Base-by-base conservation (phyloP, 2,329 filamentous ascomycete species). In the Ophiocordyceps unilateralis region DNA sequence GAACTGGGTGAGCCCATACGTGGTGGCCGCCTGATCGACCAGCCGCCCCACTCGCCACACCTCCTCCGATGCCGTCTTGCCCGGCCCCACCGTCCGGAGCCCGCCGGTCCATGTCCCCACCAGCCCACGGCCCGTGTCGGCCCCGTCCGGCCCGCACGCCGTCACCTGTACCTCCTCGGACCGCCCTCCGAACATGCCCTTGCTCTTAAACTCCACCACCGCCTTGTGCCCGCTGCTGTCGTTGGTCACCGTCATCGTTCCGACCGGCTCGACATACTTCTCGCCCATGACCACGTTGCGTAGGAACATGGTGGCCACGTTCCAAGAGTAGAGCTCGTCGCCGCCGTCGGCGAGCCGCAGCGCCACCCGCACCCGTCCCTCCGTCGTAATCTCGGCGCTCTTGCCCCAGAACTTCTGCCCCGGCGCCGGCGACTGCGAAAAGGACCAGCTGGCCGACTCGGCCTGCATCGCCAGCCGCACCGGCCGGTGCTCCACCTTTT, bases 361-460 rank as follows among this genome's bases (percentile, higher is more conserved):
- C 34, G 79, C 76, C 34, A 95, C 69, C 41, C 88, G 76, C 4
- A 86, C 79, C 22, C 85, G 82, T 2, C 91, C 91, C 43, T 95
- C 89, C 0, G 87, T 96, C 47, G 84, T 91, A 48, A 98, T 77
- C 61, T 98, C 91, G 3, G 86, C 86, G 43, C 82, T 89, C 66
- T 96, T 96, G 44, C 91, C 91, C 91, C 91, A 96, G 66, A 98
- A 98, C 58, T 96, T 96, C 57, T 98, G 89, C 20, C 82, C 81
- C 0, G 91, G 91, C 44, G 83, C 80, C 0, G 91, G 85, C 5
- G 82, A 84, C 57, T 96, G 91, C 1, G 84, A 72, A 47, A 94
- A 80, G 2, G 82, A 86, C 91, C 91, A 98, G 45, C 74, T 68
- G 34, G 77, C 72, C 34, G 83, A 78, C 58, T 98, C 91, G 5